Base-by-base conservation (phyloP, 306 rosid species). In the Dryas alaskensis region DNA sequence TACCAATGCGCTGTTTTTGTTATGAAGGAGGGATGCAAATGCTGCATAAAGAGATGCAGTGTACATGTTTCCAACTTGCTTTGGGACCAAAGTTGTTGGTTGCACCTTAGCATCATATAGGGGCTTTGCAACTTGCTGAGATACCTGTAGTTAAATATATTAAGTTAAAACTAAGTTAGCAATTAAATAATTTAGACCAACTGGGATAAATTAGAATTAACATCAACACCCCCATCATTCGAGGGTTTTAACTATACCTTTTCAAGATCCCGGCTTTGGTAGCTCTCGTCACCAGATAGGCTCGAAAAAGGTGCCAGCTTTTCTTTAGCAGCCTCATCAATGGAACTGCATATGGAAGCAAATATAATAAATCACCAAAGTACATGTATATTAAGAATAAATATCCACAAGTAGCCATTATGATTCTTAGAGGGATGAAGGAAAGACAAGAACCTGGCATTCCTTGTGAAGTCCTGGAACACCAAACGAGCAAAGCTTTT, bases 21-120 rank as follows among this genome's bases (percentile, higher is more conserved):
- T 88, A 83, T 95, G 99, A 62, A 95, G 77, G 54, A 95, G 96
- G 65, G 99, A 92, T 39, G 83, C 95, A 80, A 92, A 92, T 76
- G 99, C 99, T 40, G 99, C 99, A 76, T 95, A 95, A 61, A 95
- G 83, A 73, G 99, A 95, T n/a, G 99, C 99, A 37, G 99, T 95
- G 84, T 95, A 95, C 98, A 95, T 92, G 87, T 95, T 95, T 74
- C 99, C 99, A 19, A 92, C 90, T 92, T 88, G 93, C 87, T 95
- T 95, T 58, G 99, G 99, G 58, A 95, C 14, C 85, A 90, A 87
- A 76, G 98, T 95, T 67, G 93, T 73, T 70, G 98, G 99, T 76
- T 87, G 97, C 65, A 95, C 97, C 92, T 92, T 95, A 57, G 77
- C 88, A 66, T 90, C 89, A n/a, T 78, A 90, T 25, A 95, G 77